Evolutionary conservation across 208 protist species (phyloP).

Genomic region (Trypanosomatidae sp.): DNA sequence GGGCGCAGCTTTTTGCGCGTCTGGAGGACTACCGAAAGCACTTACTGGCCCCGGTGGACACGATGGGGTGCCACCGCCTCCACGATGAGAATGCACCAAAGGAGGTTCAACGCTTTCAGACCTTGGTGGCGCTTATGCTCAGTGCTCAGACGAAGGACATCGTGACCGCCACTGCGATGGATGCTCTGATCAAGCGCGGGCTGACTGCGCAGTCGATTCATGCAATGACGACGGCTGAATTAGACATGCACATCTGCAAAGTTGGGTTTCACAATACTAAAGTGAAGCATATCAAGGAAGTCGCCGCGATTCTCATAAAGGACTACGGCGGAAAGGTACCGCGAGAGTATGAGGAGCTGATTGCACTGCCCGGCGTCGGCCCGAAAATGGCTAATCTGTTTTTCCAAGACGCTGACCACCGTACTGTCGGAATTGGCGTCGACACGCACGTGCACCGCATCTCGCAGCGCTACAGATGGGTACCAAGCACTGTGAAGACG

Average conservation of each 20-base stretch:
- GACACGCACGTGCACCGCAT: conserved; percentile 97
- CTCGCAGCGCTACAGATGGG: conserved; percentile 89
- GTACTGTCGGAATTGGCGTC: conserved; percentile 94
- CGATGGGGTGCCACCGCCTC: conserved; percentile 83
- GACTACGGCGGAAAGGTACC: conserved; percentile 82
- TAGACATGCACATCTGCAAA: conserved; percentile 81
- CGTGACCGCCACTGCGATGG: conserved; percentile 88
- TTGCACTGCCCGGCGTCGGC: conserved; percentile 91
- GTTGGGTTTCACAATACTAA: conserved; percentile 95
- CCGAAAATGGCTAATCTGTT: conserved; percentile 97
- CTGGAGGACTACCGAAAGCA: conserved; percentile 60
- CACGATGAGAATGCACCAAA: conserved; percentile 44
- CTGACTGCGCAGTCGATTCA: conserved; percentile 47
- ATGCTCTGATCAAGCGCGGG: conserved; percentile 35
- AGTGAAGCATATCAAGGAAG: conserved; percentile 85
- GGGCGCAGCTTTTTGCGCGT: conserved; percentile 59
- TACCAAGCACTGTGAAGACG: conserved; percentile 67
- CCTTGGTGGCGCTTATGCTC: conserved; percentile 93
- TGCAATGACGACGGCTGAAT: conserved; percentile 48
- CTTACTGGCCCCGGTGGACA: conserved; percentile 86
- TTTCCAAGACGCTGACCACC: conserved; percentile 69
- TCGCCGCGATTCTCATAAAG: conserved; percentile 65
- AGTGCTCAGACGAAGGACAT: conserved; percentile 93
- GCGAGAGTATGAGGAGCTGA: conserved; percentile 61
- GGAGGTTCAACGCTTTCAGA: conserved; percentile 87